These are phyloP conservation scores for Penicillium thymicola DNA, from an alignment of 2,329 filamentous ascomycete species.

Conservation along the genomic window DNA sequence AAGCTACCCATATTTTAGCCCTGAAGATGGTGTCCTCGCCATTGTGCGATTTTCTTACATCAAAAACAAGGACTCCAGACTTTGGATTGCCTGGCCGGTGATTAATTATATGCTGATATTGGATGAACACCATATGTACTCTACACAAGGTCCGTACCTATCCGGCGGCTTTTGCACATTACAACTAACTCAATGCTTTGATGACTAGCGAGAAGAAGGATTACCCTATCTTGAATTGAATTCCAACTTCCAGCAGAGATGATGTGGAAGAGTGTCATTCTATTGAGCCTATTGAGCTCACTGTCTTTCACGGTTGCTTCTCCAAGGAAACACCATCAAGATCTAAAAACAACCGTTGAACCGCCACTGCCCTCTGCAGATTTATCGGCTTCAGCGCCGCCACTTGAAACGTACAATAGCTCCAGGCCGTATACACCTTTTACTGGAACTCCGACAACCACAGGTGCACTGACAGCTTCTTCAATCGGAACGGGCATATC, in stretches of 20 bases:
- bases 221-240: not conserved
- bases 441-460: constrained; percentile 64
- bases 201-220: not conserved
- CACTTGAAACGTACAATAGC: constrained; percentile 50
- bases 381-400: constrained; percentile 16
- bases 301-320: constrained; percentile 18
- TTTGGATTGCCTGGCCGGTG: not conserved
- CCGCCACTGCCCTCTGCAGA: not conserved
- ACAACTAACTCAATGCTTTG: not conserved
- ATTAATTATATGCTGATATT: not conserved
- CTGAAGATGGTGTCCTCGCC: not conserved
- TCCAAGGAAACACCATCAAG: constrained; percentile 6
- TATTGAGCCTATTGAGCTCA: constrained; percentile 17
- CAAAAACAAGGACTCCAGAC: not conserved
- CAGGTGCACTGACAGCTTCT: constrained; percentile 59
- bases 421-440: constrained; percentile 66
- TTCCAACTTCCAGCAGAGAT: constrained; percentile 2
- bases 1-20: not conserved
- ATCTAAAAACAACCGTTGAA: not conserved
- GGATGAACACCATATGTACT: not conserved
- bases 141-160: not conserved
- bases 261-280: constrained; percentile 12
- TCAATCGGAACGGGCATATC: constrained; percentile 56
- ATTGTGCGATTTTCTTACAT: not conserved
- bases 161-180: not conserved